Conservation (phyloP, 352 stramenopile genomes). For the Discostella stelligera region DNA sequence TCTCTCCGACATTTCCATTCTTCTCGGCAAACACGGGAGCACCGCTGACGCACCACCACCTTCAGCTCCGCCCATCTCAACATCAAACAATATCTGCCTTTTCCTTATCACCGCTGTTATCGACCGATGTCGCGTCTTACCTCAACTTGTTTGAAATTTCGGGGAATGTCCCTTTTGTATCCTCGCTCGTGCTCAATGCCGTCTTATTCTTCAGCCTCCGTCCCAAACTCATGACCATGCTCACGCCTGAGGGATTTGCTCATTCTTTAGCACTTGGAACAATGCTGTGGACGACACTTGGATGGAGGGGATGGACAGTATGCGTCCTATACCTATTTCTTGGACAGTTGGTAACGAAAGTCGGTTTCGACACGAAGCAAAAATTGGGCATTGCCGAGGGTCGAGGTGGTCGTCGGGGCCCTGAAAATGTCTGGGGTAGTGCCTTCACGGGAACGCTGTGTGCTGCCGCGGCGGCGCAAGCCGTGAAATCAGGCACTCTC, state of each 20-base stretch:
- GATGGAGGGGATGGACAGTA: constrained; percentile 79
- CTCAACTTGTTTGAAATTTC: constrained; percentile 2
- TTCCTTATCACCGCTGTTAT: neutral
- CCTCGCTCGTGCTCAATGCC: constrained; percentile 61
- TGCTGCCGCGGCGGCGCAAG: constrained; percentile 52
- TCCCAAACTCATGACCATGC: constrained; percentile 64
- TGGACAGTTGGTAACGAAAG: constrained; percentile 83
- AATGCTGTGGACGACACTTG: constrained; percentile 75
- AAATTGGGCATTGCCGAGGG: constrained; percentile 83
- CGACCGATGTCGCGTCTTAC: neutral
- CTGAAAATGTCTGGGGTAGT: constrained; percentile 85
- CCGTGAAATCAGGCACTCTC: neutral
- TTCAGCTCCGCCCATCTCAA: neutral
- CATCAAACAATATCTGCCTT: neutral
- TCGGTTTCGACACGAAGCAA: constrained; percentile 85
- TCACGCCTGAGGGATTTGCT: constrained; percentile 75
- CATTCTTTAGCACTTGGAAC: constrained; percentile 79
- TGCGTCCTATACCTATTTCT: constrained; percentile 83
- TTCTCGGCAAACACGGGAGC: neutral
- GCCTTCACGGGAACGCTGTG: constrained; percentile 61
- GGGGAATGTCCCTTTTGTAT: constrained; percentile 51
- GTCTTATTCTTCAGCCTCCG: constrained; percentile 58
- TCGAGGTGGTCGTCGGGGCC: constrained; percentile 79
- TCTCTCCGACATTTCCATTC: neutral
- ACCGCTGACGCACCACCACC: neutral